Base-by-base conservation (phyloP, 23 red algal genomes). In the Chondrus crispus region DNA sequence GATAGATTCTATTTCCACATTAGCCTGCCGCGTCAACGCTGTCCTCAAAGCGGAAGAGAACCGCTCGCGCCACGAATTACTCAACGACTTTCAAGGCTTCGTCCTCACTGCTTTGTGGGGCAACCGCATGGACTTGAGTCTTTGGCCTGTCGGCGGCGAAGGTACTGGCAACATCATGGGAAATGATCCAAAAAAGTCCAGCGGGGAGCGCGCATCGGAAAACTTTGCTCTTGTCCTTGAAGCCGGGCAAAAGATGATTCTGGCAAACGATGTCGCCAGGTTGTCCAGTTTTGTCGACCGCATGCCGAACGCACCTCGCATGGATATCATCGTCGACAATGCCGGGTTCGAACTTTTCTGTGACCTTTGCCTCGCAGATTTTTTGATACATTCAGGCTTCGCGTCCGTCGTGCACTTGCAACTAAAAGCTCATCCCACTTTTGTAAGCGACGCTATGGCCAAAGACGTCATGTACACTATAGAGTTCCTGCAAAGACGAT, bases 301-400 rank as follows among this genome's bases (percentile, higher is more conserved):
- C n/a, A 10, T 39, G 40, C 10, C 35, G 24, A 50, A 37, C 7
- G 53, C 41, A 54, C 14, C 69, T 0, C 62, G 93, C 16, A 53
- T 96, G 29, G 94, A 93, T 82, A 96, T 98, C 35, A 84, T 98
- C 24, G 97, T 98, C 20, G 97, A 98, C 62, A 98, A 98, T 64
- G 97, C 97, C n/a, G 97, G 94, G 39, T 91, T 98, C 47, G 97
- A 98, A 62, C 85, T 98, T 9, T 98, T 98, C 74, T 93, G 90
- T 84, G 97, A 98, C 68, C 62, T 98, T 74, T 92, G 85, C 16
- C 68, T 98, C 26, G 97, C 97, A 33, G 91, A 98, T 60, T 88
- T 80, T 84, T 78, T 98, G 24, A 57, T 98, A 2, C 22, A 72
- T 2, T 52, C 78, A 24, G 87, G 94, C 3, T 30, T 90, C 26